phyloP scores from a whole-genome alignment of 2,329 filamentous ascomycete genomes.

The Elsinoe arachidis region DNA sequence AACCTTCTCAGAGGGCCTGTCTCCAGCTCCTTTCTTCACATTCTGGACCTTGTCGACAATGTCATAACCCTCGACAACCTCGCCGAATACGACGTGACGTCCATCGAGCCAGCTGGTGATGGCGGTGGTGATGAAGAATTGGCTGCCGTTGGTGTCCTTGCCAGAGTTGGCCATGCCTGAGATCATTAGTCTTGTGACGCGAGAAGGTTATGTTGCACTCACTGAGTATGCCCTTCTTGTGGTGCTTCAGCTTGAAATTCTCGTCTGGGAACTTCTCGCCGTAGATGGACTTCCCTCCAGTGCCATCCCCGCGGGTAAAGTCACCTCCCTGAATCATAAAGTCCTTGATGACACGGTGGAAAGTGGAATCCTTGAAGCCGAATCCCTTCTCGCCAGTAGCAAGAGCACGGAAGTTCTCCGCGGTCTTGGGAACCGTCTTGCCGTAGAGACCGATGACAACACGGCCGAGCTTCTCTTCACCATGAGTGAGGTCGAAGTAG shows the following conservation, averaged over 20 bases:
- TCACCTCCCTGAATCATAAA: constrained; percentile 92
- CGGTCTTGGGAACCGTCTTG: constrained; percentile 71
- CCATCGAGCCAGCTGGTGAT: constrained; percentile 76
- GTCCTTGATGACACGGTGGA: constrained; percentile 84
- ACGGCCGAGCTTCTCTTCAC: constrained; percentile 63
- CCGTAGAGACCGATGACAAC: constrained; percentile 78
- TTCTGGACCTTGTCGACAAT: constrained; percentile 72
- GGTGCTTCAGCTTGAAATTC: constrained; percentile 93
- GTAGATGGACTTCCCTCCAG: constrained; percentile 83
- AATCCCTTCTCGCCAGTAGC: constrained; percentile 81
- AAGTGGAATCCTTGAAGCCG: constrained; percentile 70
- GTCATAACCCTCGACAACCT: constrained; percentile 79
- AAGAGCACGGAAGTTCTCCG: constrained; percentile 64
- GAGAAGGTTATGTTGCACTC: constrained; percentile 24
- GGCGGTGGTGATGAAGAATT: constrained; percentile 86
- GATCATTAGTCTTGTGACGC: neutral
- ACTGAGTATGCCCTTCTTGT: constrained; percentile 70
- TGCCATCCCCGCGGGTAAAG: constrained; percentile 74
- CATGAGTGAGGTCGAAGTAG: constrained; percentile 75
- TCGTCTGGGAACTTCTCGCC: constrained; percentile 76
- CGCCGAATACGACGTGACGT: constrained; percentile 78
- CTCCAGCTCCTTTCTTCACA: constrained; percentile 53
- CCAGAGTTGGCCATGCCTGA: constrained; percentile 74
- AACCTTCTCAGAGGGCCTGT: constrained; percentile 60
- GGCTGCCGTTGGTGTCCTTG: constrained; percentile 77